Base-by-base conservation (phyloP, 2,329 filamentous ascomycete species). In the Botrytis fabae region DNA sequence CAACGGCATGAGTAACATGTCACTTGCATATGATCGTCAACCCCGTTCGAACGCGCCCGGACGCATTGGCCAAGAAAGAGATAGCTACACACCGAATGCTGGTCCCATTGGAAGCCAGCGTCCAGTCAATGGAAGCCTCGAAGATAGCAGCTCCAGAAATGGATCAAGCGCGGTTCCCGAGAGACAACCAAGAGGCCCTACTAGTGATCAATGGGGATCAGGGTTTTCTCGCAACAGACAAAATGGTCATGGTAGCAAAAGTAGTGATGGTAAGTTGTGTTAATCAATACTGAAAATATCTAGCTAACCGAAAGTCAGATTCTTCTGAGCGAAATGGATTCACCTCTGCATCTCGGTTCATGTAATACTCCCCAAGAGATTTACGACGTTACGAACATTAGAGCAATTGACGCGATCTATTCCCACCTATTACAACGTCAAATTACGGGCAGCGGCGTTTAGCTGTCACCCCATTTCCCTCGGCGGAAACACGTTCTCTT, bases 31-130 rank as follows among this genome's bases (percentile, higher is more conserved):
- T 73, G 78, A 80, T 54, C 78, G 79, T 73, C 75, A 28, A 76
- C 51, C 40, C 74, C 80, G 80, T 46, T 78, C 80, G 44, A 83
- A 82, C 78, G 63, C 73, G 12, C 81, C 90, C 38, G 70, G 70
- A 46, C 70, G 70, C 4, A 72, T 72, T 76, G 87, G 83, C 75
- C 81, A 90, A 46, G 86, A 86, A 32, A 82, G 89, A 74, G 80
- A 84, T 77, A 78, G 63, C 76, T 81, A 73, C 80, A 83, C 63
- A 75, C 83, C 79, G 79, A 83, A 75, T 74, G 83, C 79, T 82
- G 89, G 89, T 8, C 88, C 89, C 18, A 91, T 91, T 70, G 89
- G 89, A 70, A 91, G 89, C 82, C 89, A 91, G 80, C 85, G 89
- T 63, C 88, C 89, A 12, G 82, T 85, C 22, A 84, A 80, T 73